Conservation (phyloP, 805 yeast genomes). For the Kluyveromyces aestuarii region DNA sequence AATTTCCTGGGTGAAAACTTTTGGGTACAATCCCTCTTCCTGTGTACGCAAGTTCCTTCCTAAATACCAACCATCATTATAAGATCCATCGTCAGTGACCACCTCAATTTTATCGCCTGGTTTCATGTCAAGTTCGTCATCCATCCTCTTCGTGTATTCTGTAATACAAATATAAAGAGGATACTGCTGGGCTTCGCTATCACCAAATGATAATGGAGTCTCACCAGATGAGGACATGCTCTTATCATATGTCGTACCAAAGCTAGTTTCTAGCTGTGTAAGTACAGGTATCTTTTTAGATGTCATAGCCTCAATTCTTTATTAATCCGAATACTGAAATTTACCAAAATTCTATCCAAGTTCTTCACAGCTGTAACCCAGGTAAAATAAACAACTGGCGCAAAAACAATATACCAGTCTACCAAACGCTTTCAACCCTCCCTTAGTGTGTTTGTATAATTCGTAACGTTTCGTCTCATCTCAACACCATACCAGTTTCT, state of each 20-base stretch:
- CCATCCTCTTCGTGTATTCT: constrained; percentile 78
- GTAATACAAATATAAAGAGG: constrained; percentile 56
- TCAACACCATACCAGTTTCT: too few species aligned
- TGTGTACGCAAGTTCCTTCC: constrained; percentile 68
- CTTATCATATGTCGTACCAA: constrained; percentile 3
- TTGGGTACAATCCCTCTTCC: constrained; percentile 84
- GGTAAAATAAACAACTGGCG: neutral
- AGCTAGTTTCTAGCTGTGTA: constrained; percentile 12
- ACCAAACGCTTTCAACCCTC: neutral
- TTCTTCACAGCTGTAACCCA: neutral
- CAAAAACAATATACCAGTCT: neutral
- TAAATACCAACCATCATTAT: constrained; percentile 95
- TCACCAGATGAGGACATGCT: neutral
- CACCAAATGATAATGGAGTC: constrained; percentile 5
- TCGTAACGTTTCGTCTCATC: too few species aligned
- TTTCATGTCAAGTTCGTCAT: constrained; percentile 75
- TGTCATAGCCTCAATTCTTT: constrained; percentile 1
- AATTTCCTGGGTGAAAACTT: constrained; percentile 64
- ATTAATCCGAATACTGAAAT: neutral
- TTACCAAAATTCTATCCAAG: neutral
- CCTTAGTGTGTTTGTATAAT: neutral
- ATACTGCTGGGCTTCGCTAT: constrained; percentile 5
- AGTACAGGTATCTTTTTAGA: constrained; percentile 8
- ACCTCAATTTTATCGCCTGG: constrained; percentile 85
- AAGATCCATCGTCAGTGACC: constrained; percentile 86